Evolutionary conservation across 805 yeast genomes (phyloP).

Genomic region (Yamadazyma laniorum): DNA sequence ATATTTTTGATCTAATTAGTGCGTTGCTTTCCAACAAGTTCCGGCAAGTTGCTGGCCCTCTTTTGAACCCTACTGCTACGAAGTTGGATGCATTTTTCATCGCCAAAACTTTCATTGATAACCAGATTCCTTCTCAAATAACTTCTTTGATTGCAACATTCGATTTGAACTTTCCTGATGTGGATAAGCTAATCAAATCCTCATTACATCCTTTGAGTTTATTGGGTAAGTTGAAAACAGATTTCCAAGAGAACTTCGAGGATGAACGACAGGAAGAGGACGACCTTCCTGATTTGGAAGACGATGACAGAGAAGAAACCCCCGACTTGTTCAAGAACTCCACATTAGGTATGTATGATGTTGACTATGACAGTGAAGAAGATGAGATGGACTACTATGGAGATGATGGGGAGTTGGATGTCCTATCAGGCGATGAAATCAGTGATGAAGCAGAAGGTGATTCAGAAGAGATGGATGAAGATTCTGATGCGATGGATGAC

Average conservation of each 20-base stretch:
- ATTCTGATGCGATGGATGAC: conserved; percentile 12
- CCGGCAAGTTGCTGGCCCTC: conserved; percentile 41
- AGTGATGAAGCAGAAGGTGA: conserved; percentile 39
- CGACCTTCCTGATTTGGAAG: conserved; percentile 42
- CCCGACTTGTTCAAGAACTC: conserved; percentile 86
- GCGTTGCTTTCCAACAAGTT: conserved; percentile 43
- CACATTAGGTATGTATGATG: conserved; percentile 91
- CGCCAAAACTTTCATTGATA: conserved; percentile 66
- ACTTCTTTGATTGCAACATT: conserved; percentile 60
- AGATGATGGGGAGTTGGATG: conserved; percentile 38
- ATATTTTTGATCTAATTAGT: conserved; percentile 50
- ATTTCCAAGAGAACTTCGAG: conserved; percentile 57
- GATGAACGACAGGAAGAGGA: conserved; percentile 38
- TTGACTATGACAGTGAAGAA: conserved; percentile 65
- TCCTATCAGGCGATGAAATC: conserved; percentile 36
- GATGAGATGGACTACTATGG: conserved; percentile 44
- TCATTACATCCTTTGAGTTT: conserved; percentile 59
- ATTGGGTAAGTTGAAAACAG: conserved; percentile 55
- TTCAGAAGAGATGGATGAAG: conserved; percentile 17
- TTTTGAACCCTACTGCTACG: conserved; percentile 46
- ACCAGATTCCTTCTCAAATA: conserved; percentile 56
- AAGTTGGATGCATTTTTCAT: conserved; percentile 63
- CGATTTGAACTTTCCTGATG: conserved; percentile 72
- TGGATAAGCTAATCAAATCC: conserved; percentile 56
- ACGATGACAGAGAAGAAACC: conserved; percentile 65